Percentiles rank a stretch among this genome's conserved stretches.
Evolutionary conservation across 192 early-diverging fungal genomes (phyloP).

Genomic region (Coemansia sp.): DNA sequence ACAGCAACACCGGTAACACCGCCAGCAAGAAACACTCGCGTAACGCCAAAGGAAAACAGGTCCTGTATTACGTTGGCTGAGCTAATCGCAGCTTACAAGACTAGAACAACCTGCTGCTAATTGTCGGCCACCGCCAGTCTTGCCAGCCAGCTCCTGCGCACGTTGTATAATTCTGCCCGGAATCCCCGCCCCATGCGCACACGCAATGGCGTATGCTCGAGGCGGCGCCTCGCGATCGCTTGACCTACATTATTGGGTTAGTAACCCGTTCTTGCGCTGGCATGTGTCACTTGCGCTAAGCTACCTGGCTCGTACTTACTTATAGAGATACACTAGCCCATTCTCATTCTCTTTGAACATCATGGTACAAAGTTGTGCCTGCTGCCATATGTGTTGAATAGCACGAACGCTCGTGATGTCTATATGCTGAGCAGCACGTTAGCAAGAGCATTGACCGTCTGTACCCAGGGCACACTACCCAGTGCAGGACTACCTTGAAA

Average conservation of each 20-base stretch:
- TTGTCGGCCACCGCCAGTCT: neutral
- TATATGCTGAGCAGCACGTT: neutral
- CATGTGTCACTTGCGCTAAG: neutral
- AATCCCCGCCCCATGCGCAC: constrained; percentile 27
- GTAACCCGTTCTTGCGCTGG: neutral
- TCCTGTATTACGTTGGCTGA: constrained; percentile 9
- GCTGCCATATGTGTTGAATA: constrained; percentile 12
- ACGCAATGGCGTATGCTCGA: constrained; percentile 13
- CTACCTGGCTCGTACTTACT: constrained; percentile 14
- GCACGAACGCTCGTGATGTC: constrained; percentile 13
- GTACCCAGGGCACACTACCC: no score
- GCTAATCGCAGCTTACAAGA: no score
- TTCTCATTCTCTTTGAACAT: constrained; percentile 9
- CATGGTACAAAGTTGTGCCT: constrained; percentile 10
- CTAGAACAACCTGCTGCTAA: neutral
- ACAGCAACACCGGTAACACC: neutral
- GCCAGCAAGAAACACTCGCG: constrained; percentile 14
- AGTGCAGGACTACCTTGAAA: constrained; percentile 64
- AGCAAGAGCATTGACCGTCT: neutral
- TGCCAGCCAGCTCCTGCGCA: constrained; percentile 8
- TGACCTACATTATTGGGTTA: no score
- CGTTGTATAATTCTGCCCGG: constrained; percentile 11
- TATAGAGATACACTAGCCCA: constrained; percentile 24
- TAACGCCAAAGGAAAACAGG: constrained; percentile 34
- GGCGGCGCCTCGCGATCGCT: neutral